Base-by-base conservation (phyloP, 768 basidiomycete species). In the Artomyces pyxidatus region DNA sequence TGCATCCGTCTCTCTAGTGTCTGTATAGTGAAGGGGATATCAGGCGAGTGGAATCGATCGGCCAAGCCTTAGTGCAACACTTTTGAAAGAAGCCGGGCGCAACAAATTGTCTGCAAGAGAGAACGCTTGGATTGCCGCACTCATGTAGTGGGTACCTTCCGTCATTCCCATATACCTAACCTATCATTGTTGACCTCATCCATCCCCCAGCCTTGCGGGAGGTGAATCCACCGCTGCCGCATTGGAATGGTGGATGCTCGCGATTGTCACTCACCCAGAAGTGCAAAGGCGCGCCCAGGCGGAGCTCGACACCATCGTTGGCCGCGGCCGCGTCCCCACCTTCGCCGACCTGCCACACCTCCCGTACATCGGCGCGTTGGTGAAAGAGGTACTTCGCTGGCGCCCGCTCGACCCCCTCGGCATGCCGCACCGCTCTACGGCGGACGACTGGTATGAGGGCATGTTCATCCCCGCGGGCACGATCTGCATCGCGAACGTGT, bases 391-490 rank as follows among this genome's bases (percentile, higher is more conserved):
- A 0, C 37, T 53, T 27, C 51, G 54, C 6, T 52, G 42, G 37
- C 39, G 46, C 3, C 47, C 42, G n/a, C n/a, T 23, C 11, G 9
- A 45, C 0, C 28, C 41, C 7, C 12, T 45, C 5, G 29, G 37
- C 6, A 1, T 47, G 4, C 32, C 48, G 9, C 50, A 45, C 25
- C 22, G 1, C 28, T n/a, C 50, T 45, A 45, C 52, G 40, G 29
- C 50, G 39, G 66, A 65, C 32, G 66, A 65, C 42, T 56, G 43
- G 43, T 67, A 65, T 40, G 50, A 56, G 29, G 61, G 54, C 5
- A 52, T 51, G 41, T 53, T 59, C 45, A 68, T 72, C 16, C 69
- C 70, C 0, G 63, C 59, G 23, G 69, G 66, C 9, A 63, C 67
- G 1, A 57, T 65, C 1, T 56, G 66, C 26, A 49, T 68, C 11